These are phyloP conservation scores for Chlamydomonas asymmetrica DNA, from an alignment of 139 green algal species.

Conservation along the genomic window DNA sequence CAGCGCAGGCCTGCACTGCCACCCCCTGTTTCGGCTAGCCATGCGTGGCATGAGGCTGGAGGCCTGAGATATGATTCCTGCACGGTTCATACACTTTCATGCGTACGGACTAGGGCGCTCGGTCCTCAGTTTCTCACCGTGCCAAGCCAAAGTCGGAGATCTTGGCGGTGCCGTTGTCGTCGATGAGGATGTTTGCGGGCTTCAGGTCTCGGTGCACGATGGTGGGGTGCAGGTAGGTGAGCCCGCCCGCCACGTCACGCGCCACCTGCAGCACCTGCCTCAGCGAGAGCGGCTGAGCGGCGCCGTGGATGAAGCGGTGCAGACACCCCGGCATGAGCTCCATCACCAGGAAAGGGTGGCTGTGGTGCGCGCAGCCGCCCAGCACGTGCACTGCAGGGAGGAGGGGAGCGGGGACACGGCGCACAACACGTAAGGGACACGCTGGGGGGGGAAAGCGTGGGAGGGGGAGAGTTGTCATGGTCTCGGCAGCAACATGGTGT, in stretches of 20 bases:
- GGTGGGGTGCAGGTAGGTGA: constrained; percentile 72
- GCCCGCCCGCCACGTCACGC: constrained; percentile 52
- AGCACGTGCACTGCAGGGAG: constrained; percentile 28
- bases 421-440: no score
- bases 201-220: constrained; percentile 77
- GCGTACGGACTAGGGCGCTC: no score
- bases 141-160: constrained; percentile 41
- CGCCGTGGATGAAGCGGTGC: constrained; percentile 25
- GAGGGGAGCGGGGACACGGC: no score
- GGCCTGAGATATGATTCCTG: no score
- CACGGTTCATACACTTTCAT: no score
- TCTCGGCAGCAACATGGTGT: no score
- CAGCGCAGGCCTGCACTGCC: no score
- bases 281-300: constrained; percentile 1
- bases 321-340: constrained; percentile 28
- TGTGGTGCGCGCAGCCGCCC: constrained; percentile 27
- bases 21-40: no score
- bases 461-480: no score
- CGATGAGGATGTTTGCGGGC: constrained; percentile 71
- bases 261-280: constrained; percentile 6
- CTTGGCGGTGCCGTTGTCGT: constrained; percentile 50
- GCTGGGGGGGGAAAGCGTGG: no score
- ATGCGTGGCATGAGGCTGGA: constrained; percentile 1
- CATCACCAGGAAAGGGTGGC: constrained; percentile 29
- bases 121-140: no score